phyloP scores from a whole-genome alignment of 2,329 filamentous ascomycete genomes.

The Stenocarpella maydis region DNA sequence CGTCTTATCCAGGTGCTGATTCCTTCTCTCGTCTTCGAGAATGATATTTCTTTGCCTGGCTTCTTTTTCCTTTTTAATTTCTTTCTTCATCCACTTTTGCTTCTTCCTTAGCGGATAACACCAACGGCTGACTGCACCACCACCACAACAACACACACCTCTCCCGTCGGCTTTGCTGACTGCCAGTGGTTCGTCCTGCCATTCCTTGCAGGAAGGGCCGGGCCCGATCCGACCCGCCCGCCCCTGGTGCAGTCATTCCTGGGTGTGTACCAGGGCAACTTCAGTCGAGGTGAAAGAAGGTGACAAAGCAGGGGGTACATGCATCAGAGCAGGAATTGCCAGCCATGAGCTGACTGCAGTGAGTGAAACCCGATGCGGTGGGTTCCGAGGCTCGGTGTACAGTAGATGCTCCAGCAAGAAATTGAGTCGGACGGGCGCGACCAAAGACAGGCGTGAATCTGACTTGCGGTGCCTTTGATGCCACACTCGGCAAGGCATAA shows the following conservation, averaged over 20 bases:
- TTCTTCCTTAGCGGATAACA: not conserved
- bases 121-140: not conserved
- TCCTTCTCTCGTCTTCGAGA: slow-evolving; percentile 26
- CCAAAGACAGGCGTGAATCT: not conserved
- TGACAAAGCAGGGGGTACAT: not conserved
- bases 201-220: slow-evolving; percentile 21
- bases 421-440: not conserved
- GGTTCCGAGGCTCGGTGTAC: not conserved
- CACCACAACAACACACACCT: not conserved
- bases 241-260: slow-evolving; percentile 1
- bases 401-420: not conserved
- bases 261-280: not conserved
- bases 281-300: slow-evolving; percentile 4
- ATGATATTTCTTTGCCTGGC: not conserved
- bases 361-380: not conserved
- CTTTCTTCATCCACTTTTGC: too few relatives aligned
- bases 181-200: slow-evolving; percentile 11
- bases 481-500: not conserved
- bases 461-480: not conserved
- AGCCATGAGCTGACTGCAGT: slow-evolving; percentile 4
- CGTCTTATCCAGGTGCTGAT: not conserved
- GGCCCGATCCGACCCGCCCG: slow-evolving; percentile 19
- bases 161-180: not conserved
- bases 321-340: not conserved
- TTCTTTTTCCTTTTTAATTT: too few relatives aligned